These are phyloP conservation scores for Penicillium malachiteum DNA, from an alignment of 495 filamentous ascomycete species.

Conservation along the genomic window DNA sequence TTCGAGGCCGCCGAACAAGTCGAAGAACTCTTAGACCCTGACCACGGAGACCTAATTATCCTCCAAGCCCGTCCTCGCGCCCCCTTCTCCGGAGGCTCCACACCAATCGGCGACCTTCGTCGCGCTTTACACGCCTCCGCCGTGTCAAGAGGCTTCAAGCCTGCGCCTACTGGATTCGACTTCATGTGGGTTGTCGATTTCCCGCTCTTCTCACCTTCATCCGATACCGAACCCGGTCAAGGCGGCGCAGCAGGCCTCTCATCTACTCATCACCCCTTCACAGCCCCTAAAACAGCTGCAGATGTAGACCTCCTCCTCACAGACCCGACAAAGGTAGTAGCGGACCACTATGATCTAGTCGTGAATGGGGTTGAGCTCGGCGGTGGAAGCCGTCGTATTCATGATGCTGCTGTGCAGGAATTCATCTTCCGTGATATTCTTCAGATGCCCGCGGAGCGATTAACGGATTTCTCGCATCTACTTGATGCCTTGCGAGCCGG, in stretches of 20 bases:
- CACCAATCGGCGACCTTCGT: constrained; percentile 74
- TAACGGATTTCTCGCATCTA: constrained; percentile 79
- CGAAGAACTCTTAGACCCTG: constrained; percentile 50
- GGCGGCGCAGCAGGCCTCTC: constrained; percentile 75
- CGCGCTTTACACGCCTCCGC: constrained; percentile 67
- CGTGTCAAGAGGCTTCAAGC: constrained; percentile 55
- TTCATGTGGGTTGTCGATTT: constrained; percentile 88
- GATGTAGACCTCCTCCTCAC: constrained; percentile 75
- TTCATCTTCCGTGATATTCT: constrained; percentile 84
- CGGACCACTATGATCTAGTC: constrained; percentile 92
- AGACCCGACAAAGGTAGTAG: constrained; percentile 68
- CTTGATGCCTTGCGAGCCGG: constrained; percentile 78
- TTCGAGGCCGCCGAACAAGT: constrained; percentile 65
- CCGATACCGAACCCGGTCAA: constrained; percentile 74
- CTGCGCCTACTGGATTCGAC: constrained; percentile 53
- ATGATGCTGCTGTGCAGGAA: constrained; percentile 79
- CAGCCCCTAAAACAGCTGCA: constrained; percentile 68
- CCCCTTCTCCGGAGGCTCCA: constrained; percentile 65
- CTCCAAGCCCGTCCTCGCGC: constrained; percentile 71
- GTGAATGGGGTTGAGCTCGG: constrained; percentile 94
- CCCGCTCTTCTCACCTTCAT: constrained; percentile 79
- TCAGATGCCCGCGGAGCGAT: constrained; percentile 56
- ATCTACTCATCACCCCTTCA: constrained; percentile 96
- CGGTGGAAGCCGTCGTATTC: constrained; percentile 90
- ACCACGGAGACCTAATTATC: constrained; percentile 74